These are phyloP conservation scores for Aaosphaeria arxii DNA, from an alignment of 2,329 filamentous ascomycete species.

Conservation along the genomic window DNA sequence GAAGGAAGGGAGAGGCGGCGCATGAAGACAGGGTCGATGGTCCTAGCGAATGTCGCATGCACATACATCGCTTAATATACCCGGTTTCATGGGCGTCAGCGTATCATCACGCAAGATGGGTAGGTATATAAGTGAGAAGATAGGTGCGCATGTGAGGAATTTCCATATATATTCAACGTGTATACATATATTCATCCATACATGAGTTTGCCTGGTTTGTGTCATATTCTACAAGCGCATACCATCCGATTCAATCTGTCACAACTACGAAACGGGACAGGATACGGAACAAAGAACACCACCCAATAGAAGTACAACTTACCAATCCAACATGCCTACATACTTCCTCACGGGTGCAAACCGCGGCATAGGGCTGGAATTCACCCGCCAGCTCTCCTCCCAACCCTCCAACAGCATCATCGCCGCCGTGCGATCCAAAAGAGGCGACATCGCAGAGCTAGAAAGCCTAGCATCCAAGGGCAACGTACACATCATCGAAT, in stretches of 20 bases:
- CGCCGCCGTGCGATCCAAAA: constrained; percentile 37
- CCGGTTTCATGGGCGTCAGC: constrained; percentile 2
- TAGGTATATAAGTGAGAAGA: not conserved
- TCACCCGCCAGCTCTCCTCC: constrained; percentile 27
- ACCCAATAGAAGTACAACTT: not conserved
- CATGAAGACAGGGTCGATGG: constrained; percentile 3
- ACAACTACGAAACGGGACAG: constrained; percentile 1
- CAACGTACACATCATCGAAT: constrained; percentile 40
- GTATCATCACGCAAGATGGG: not conserved
- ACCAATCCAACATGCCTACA: constrained; percentile 18
- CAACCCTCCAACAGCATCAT: constrained; percentile 37
- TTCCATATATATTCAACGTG: not conserved
- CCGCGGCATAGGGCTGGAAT: constrained; percentile 30
- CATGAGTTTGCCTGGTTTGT: not conserved
- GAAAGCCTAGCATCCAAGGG: constrained; percentile 16
- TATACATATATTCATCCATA: not conserved
- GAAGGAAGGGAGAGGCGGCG: not conserved
- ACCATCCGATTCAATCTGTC: not conserved
- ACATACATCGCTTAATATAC: not conserved
- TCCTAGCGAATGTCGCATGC: constrained; percentile 3
- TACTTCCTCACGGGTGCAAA: constrained; percentile 33
- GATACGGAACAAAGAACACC: not conserved
- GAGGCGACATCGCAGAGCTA: constrained; percentile 25
- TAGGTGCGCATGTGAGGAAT: not conserved
- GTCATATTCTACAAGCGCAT: not conserved